Percentiles rank a stretch among this genome's conserved stretches.
Evolutionary conservation across 176 grass and related monocot species (phyloP).

Genomic region (Eremochloa ophiuroides): DNA sequence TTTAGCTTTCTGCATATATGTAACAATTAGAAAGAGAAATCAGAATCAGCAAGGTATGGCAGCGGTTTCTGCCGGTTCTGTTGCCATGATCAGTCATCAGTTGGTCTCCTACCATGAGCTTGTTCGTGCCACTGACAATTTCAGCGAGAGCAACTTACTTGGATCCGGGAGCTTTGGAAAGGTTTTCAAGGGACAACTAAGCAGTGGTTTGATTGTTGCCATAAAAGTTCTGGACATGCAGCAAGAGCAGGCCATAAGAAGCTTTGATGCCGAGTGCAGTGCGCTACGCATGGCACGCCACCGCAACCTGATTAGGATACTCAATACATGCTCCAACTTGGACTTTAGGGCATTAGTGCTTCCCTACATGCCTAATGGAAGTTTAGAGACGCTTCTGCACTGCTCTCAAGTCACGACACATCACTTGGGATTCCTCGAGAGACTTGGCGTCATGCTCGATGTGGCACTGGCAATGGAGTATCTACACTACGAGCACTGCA

Average conservation of each 20-base stretch:
- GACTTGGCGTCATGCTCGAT: neutral
- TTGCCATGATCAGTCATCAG: neutral
- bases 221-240: neutral
- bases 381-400: too few relatives aligned
- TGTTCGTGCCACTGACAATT: neutral
- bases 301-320: too few relatives aligned
- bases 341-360: neutral
- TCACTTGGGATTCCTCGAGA: too few relatives aligned
- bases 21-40: neutral
- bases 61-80: neutral
- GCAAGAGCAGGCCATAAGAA: neutral
- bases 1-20: neutral
- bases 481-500: neutral
- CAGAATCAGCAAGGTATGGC: neutral
- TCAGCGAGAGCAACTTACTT: neutral
- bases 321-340: neutral
- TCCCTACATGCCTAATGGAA: neutral
- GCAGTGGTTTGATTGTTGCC: neutral
- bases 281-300: neutral
- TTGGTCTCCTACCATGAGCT: neutral
- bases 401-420: too few relatives aligned
- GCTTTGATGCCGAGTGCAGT: neutral
- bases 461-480: neutral
- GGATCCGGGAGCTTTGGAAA: neutral
- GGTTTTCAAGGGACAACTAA: neutral